Evolutionary conservation across 2,329 filamentous ascomycete species (phyloP), one percentile per base, ranked within the genome.

Genomic region (Cladosporium halotolerans): DNA sequence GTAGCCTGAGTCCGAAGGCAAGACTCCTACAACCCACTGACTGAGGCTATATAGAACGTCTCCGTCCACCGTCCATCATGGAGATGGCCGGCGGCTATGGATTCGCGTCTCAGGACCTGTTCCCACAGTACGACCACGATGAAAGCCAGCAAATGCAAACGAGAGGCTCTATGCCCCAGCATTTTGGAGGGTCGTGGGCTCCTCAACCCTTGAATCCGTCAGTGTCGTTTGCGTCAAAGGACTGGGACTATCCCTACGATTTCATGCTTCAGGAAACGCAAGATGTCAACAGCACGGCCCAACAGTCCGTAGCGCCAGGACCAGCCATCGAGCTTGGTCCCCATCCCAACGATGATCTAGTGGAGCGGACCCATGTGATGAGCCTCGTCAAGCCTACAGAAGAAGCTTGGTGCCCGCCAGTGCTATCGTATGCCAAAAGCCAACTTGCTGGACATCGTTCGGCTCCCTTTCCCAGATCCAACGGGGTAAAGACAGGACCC

Each of bases 401-500:
- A 28, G 40, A 43, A 50, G 47, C 10, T n/a, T 41, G 36, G 32
- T 9, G 9, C 11, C 39, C 39, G 11, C 40, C 48, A 16, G 1
- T 41, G 9, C 11, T 49, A 14, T 5, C 46, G 3, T 28, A 16
- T 31, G 9, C 19, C 9, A 41, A 13, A 9, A 31, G 19, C 19
- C 4, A 4, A 9, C 2, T 31, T 9, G 5, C 32, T 16, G 48
- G 40, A 44, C 44, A 51, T 14, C n/a, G 33, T 4, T 18, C 13
- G 18, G 2, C 36, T 43, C 16, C 2, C 10, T 51, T 44, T 36
- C 3, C 31, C 31, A 32, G 46, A 38, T 32, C 5, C 10, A n/a
- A 23, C 3, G 46, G 46, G 28, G 46, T 41, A 28, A 49, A 41
- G 46, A 32, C 46, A 9, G 48, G 44, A 13, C 40, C 40, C n/a